Base-by-base conservation (phyloP, 129 eudicot genomes). In the Flaveria bidentis region DNA sequence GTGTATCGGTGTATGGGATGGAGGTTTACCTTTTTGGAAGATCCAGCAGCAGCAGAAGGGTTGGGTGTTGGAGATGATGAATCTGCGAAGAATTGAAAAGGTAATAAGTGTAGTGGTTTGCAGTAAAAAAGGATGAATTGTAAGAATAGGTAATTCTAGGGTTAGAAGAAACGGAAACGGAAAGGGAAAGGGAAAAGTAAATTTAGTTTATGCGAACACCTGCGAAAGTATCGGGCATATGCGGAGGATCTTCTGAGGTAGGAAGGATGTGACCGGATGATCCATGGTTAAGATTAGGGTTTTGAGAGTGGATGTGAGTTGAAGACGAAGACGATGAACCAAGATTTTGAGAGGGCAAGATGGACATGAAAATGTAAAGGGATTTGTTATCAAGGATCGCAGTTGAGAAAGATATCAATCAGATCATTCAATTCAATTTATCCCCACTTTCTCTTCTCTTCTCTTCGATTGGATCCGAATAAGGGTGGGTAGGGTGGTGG, bases 261-360 rank as follows among this genome's bases (percentile, higher is more conserved):
- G 16, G 84, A 45, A 60, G 81, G 57, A 36, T 36, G 50, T 16
- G 68, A 84, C 71, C 50, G 72, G 77, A 50, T 74, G 77, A 50
- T 74, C 92, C 98, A 93, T 93, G 95, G 72, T 88, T 70, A 51
- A 60, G 42, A 73, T 71, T 87, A 84, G 84, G 89, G 86, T 88
- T 83, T 75, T 60, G 85, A 71, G 69, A 53, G 2, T 44, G 78
- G 46, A 20, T n/a, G 9, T 44, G 39, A 47, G 50, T 45, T 45
- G 50, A 9, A 8, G 50, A 1, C 2, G 87, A 56, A 1, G 84
- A 83, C 63, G 95, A 85, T 84, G 98, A 67, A 84, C 91, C 92
- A 46, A 51, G 94, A 82, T 90, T 86, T 36, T 80, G 84, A 10
- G 92, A 76, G 76, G 98, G 97, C 97, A 84, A 88, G 98, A 87